These are phyloP conservation scores for Schwanniomyces occidentalis DNA, from an alignment of 805 yeast species.

Conservation along the genomic window DNA sequence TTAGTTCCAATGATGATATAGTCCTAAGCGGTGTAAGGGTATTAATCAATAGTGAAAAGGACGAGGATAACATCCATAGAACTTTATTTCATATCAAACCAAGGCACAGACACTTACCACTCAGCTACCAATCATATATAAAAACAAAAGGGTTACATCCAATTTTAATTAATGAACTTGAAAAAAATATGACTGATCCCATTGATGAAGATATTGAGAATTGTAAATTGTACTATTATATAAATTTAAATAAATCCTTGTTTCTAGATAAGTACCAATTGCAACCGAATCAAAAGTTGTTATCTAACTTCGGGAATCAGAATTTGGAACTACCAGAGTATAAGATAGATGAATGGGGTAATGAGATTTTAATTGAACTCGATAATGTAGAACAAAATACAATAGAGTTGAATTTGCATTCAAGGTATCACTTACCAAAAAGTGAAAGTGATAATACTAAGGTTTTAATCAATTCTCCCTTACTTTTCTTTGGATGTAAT, in stretches of 20 bases:
- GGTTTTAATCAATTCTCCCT: slow-evolving; percentile 22
- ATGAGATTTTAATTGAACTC: slow-evolving; percentile 34
- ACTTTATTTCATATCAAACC: slow-evolving; percentile 46
- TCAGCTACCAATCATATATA: slow-evolving; percentile 6
- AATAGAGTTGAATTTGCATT: slow-evolving; percentile 34
- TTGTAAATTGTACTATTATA: slow-evolving; percentile 36
- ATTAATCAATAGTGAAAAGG: slow-evolving; percentile 15
- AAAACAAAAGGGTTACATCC: slow-evolving; percentile 40
- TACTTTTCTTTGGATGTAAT: slow-evolving; percentile 39
- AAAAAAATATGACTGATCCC: slow-evolving; percentile 9
- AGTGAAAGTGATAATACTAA: slow-evolving; percentile 9
- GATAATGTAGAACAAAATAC: slow-evolving; percentile 7
- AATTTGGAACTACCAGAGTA: slow-evolving; percentile 45
- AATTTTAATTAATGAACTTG: slow-evolving; percentile 18
- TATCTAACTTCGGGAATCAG: slow-evolving; percentile 30
- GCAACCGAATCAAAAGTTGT: slow-evolving; percentile 20
- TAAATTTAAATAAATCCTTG: slow-evolving; percentile 29
- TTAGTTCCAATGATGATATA: slow-evolving; percentile 33
- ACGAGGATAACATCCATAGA: slow-evolving; percentile 23
- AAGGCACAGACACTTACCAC: slow-evolving; percentile 25
- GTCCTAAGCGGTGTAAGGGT: slow-evolving; percentile 38
- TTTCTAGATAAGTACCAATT: slow-evolving; percentile 42
- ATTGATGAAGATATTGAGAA: slow-evolving; percentile 24
- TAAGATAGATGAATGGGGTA: slow-evolving; percentile 39
- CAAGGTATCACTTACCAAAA: slow-evolving; percentile 40